Percentiles rank a stretch among this genome's conserved stretches.
phyloP scores from a whole-genome alignment of 495 filamentous ascomycete species.

The Bacidia gigantensis region DNA sequence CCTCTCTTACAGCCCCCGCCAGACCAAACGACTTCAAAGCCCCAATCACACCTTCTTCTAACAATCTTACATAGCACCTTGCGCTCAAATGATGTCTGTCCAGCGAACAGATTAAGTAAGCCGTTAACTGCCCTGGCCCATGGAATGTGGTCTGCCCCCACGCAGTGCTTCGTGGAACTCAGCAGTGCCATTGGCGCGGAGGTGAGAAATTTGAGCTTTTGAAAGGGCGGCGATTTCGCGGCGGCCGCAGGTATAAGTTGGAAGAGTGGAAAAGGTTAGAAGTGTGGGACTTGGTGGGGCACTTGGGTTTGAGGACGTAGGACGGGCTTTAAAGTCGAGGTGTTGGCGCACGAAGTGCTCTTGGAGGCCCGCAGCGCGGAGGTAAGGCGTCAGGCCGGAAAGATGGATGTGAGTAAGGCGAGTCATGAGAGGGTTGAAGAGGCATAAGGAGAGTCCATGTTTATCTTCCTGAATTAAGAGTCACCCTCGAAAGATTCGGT shows the following conservation, averaged over 20 bases:
- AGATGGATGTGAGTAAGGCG: conserved; percentile 61
- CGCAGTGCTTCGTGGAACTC: conserved; percentile 57
- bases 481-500: neutral
- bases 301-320: conserved; percentile 27
- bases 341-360: conserved; percentile 33
- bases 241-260: conserved; percentile 82
- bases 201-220: conserved; percentile 24
- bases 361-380: conserved; percentile 35
- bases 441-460: neutral
- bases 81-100: conserved; percentile 37
- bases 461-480: no score
- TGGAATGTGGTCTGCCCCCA: conserved; percentile 94
- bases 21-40: conserved; percentile 45
- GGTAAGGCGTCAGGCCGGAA: conserved; percentile 40
- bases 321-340: conserved; percentile 23
- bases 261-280: conserved; percentile 69
- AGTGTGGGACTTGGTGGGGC: conserved; percentile 46
- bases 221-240: conserved; percentile 55
- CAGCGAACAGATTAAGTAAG: conserved; percentile 77
- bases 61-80: conserved; percentile 54
- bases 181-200: conserved; percentile 34
- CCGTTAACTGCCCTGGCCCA: conserved; percentile 81
- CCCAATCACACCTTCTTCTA: conserved; percentile 61
- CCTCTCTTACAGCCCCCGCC: conserved; percentile 43
- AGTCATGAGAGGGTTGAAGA: neutral